Conservation (phyloP, 345 rosid genomes). For the Toxicodendron radicans region DNA sequence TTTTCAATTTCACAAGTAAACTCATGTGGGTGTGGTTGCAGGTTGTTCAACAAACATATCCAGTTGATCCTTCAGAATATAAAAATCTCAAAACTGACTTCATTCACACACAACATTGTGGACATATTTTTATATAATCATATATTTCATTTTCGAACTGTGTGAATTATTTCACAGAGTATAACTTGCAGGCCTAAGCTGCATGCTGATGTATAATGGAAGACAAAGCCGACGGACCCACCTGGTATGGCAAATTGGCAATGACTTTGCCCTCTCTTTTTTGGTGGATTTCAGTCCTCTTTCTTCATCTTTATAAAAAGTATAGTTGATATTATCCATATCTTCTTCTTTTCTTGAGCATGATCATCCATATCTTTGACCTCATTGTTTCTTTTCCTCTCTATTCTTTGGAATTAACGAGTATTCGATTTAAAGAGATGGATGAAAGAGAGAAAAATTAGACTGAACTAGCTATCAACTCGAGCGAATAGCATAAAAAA, state of each 20-base stretch:
- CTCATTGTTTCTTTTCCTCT: too few species aligned
- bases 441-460: too few species aligned
- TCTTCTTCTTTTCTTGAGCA: too few species aligned
- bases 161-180: background rate
- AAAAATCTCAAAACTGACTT: background rate
- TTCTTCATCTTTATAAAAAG: conserved; percentile 2
- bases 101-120: background rate
- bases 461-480: too few species aligned
- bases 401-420: too few species aligned
- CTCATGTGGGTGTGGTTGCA: background rate
- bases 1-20: background rate
- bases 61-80: background rate
- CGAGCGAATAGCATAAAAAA: too few species aligned
- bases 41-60: conserved; percentile 13
- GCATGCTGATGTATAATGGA: background rate
- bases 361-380: too few species aligned
- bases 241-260: background rate
- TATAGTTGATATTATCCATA: background rate
- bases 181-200: background rate
- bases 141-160: background rate
- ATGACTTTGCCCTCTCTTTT: background rate
- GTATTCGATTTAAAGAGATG: too few species aligned
- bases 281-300: background rate
- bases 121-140: background rate
- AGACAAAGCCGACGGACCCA: background rate